A percentile compares a stretch with the other conserved stretches of the same genome.
Evolutionary conservation across 2,329 filamentous ascomycete species (phyloP).

Genomic region (Fusarium coffeatum): DNA sequence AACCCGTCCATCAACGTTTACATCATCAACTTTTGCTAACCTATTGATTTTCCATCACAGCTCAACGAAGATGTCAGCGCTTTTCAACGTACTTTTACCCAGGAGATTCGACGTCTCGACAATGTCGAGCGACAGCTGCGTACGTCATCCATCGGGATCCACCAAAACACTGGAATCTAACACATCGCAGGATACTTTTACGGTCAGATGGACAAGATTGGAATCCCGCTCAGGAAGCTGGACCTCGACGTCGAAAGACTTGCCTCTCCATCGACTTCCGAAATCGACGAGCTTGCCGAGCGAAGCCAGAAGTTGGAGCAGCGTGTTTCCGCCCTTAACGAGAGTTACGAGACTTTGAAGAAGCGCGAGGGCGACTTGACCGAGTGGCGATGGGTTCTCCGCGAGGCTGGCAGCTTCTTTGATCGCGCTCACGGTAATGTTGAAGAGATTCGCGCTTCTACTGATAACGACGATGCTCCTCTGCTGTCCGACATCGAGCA

Average conservation of each 20-base stretch:
- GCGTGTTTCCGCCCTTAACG: slow-evolving; percentile 89
- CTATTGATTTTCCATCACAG: slow-evolving; percentile 58
- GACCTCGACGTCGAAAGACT: slow-evolving; percentile 90
- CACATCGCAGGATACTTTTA: slow-evolving; percentile 83
- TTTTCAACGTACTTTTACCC: slow-evolving; percentile 97
- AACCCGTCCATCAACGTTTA: slow-evolving; percentile 32
- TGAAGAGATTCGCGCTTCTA: slow-evolving; percentile 93
- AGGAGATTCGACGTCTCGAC: slow-evolving; percentile 95
- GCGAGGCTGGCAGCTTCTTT: slow-evolving; percentile 97
- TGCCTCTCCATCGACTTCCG: slow-evolving; percentile 87
- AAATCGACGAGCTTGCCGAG: slow-evolving; percentile 96
- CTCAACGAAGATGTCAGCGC: slow-evolving; percentile 92
- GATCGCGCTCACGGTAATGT: slow-evolving; percentile 96
- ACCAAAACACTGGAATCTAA: slow-evolving; percentile 45
- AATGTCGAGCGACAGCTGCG: slow-evolving; percentile 98
- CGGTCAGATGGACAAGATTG: slow-evolving; percentile 92
- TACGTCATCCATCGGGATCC: slow-evolving; percentile 62
- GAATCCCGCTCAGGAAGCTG: slow-evolving; percentile 86
- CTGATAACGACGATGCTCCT: slow-evolving; percentile 91
- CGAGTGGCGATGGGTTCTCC: slow-evolving; percentile 97
- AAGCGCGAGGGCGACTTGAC: slow-evolving; percentile 96
- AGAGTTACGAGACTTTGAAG: slow-evolving; percentile 98
- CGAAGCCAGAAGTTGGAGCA: slow-evolving; percentile 93
- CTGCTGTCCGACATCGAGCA: slow-evolving; percentile 94
- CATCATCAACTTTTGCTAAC: slow-evolving; percentile 32